Evolutionary conservation across 1,284 basidiomycete species (phyloP), one percentile per base, ranked within the genome.

Genomic region (Cutaneotrichosporon arboriforme): DNA sequence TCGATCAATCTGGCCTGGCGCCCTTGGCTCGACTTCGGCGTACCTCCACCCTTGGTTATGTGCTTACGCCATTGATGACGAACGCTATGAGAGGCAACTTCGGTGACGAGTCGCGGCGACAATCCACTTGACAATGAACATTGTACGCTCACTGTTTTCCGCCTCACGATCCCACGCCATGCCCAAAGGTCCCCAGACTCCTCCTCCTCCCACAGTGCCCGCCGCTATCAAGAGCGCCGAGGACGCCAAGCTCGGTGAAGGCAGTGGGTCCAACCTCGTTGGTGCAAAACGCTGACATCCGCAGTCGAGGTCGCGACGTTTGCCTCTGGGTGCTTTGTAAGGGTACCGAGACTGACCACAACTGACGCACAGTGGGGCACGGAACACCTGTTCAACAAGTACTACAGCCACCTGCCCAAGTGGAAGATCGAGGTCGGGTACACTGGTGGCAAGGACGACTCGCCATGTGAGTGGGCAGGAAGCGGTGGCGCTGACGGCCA

Each of bases 301-400:
- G 1, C 51, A 75, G 73, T 79, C n/a, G 82, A 87, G 66, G 75
- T 83, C 44, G 86, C 87, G 2, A 87, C 83, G 0, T 91, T 91
- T 64, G 88, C 87, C 4, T 80, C 83, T 2, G 88, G 81, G n/a
- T 88, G 86, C 68, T 78, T 78, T 60, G 74, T 75, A 54, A 62
- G 70, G 59, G 3, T 14, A 21, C 26, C 10, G 26, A 10, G 35
- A 4, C 36, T 36, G 34, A n/a, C 7, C 9, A 5, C 21, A 48
- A 18, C 54, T 52, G 20, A 55, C 37, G 8, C 20, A 14, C 46
- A 75, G 74, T 90, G 88, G 88, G 88, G 88, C 34, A 85, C 86
- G 22, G 87, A 90, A 61, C 87, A 91, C 68, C 86, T 90, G 65
- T 90, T 90, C 74, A 72, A 88, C 54, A 87, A 88, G 75, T 81